Evolutionary conservation across 805 yeast genomes (phyloP).

Genomic region (Komagataella ulmi): DNA sequence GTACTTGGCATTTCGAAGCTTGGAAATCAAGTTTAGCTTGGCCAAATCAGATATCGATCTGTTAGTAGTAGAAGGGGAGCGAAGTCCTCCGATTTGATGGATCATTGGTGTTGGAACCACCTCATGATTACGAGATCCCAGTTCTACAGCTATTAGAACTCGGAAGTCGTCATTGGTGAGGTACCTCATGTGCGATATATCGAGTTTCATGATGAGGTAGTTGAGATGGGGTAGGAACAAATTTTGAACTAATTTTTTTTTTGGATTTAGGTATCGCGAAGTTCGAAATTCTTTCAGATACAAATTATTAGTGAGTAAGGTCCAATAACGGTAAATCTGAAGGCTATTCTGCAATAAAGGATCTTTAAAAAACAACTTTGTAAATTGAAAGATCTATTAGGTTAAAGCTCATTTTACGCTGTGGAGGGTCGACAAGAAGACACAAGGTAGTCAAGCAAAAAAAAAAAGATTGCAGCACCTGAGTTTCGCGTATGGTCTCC

Average conservation of each 20-base stretch:
- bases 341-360: no score
- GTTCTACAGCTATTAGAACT: slow-evolving; percentile 78
- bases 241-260: not conserved
- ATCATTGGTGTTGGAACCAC: slow-evolving; percentile 85
- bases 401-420: no score
- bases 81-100: slow-evolving; percentile 64
- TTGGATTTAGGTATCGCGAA: not conserved
- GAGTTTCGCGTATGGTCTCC: no score
- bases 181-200: slow-evolving; percentile 88
- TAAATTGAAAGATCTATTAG: no score
- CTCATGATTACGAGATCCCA: slow-evolving; percentile 88
- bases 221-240: not conserved
- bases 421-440: no score
- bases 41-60: slow-evolving; percentile 78
- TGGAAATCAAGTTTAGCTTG: slow-evolving; percentile 64
- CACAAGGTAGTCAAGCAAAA: no score
- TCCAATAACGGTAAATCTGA: no score
- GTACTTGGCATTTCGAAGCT: slow-evolving; percentile 80
- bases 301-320: no score
- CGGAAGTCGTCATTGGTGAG: slow-evolving; percentile 83
- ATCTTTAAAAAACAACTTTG: no score
- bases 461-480: no score
- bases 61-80: slow-evolving; percentile 64
- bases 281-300: not conserved
- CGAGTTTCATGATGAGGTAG: slow-evolving; percentile 58